Evolutionary conservation across 495 filamentous ascomycete genomes (phyloP).

Genomic region (Hypoxylon crocopeplum): DNA sequence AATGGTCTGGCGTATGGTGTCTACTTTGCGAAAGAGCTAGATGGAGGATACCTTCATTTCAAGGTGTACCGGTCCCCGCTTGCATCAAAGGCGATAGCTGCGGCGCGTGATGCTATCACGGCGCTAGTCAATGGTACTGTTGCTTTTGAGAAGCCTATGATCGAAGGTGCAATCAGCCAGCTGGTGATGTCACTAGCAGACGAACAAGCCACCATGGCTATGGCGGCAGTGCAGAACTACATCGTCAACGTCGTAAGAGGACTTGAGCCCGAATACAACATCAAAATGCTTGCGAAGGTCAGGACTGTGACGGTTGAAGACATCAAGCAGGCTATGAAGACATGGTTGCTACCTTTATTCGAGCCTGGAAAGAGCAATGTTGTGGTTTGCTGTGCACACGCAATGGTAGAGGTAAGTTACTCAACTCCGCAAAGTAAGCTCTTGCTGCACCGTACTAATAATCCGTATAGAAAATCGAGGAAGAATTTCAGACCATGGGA

Average conservation of each 20-base stretch:
- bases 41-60: constrained; percentile 80
- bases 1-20: constrained; percentile 91
- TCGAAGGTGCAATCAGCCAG: constrained; percentile 89
- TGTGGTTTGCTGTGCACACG: constrained; percentile 85
- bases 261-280: constrained; percentile 78
- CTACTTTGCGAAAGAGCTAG: constrained; percentile 73
- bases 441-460: constrained; percentile 18
- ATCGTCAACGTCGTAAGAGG: constrained; percentile 78
- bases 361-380: constrained; percentile 77
- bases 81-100: constrained; percentile 82
- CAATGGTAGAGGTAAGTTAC: constrained; percentile 78
- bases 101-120: constrained; percentile 72
- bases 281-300: constrained; percentile 76
- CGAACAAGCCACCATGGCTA: constrained; percentile 80
- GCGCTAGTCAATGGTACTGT: constrained; percentile 59
- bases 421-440: background rate
- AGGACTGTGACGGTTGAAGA: constrained; percentile 77
- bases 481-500: constrained; percentile 72
- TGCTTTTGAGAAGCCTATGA: constrained; percentile 76
- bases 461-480: constrained; percentile 67
- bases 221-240: constrained; percentile 82
- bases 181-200: constrained; percentile 86
- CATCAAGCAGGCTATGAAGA: constrained; percentile 74
- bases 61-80: constrained; percentile 89
- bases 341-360: constrained; percentile 81